Base-by-base conservation (phyloP, 2,329 filamentous ascomycete species). In the Colletotrichum tropicale region DNA sequence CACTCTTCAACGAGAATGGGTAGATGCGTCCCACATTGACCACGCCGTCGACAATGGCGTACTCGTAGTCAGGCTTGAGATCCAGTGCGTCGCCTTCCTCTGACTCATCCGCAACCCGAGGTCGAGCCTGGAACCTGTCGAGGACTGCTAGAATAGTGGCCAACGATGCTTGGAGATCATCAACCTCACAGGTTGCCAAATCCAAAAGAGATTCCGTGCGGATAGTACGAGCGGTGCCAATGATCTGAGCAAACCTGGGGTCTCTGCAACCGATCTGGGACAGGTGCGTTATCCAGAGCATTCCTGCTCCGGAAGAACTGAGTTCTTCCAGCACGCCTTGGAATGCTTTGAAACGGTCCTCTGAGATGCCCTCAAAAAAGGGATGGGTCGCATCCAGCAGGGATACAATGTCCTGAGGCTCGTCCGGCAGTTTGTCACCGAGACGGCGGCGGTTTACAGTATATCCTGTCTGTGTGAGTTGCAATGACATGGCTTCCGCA, bases 241-340 rank as follows among this genome's bases (percentile, higher is more conserved):
- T 71, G 8, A 79, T 68, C 32, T 79, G 78, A 0, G 81, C 81
- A 16, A 79, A 81, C 21, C 72, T 32, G 0, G 83, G 82, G 38
- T 82, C 79, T 4, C 21, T 6, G 61, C 80, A 83, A 2, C 68
- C 43, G 2, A 81, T 73, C 30, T 83, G 81, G 9, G 70, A 74
- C 0, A 78, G 75, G 2, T 78, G 78, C 3, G 82, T 84, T 13
- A 84, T 52, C 83, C 83, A 85, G 12, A 84, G 75, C 32, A 83
- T 65, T 3, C 76, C 70, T n/a, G 70, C 61, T 3, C 56, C 36
- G 9, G 24, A 15, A 21, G 8, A 21, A 2, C 74, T 67, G 18
- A 56, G 61, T 74, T 58, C 28, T 28, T 61, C 58, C 28, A 78
- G 61, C 38, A 78, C 74, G 6, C 34, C 24, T 61, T 78, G 76